These are phyloP conservation scores for Ogataea wickerhamii DNA, from an alignment of 805 yeast species.

Conservation along the genomic window DNA sequence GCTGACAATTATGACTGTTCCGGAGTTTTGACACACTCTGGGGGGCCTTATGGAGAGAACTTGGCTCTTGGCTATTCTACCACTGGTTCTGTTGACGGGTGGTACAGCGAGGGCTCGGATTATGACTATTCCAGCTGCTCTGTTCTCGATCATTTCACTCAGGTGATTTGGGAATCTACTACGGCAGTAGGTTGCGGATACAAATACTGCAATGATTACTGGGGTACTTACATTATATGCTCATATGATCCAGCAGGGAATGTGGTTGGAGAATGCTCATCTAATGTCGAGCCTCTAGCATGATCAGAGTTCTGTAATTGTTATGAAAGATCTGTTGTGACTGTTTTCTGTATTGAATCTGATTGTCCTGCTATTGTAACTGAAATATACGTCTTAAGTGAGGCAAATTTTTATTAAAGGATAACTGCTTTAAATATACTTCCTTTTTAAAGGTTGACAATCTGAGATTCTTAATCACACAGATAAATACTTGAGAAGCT, in stretches of 20 bases:
- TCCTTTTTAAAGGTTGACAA: too few relatives aligned
- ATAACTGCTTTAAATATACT: too few relatives aligned
- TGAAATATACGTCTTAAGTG: too few relatives aligned
- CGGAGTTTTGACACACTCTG: slow-evolving; percentile 60
- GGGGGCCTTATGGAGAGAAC: slow-evolving; percentile 72
- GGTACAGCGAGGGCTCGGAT: slow-evolving; percentile 63
- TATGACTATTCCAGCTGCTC: slow-evolving; percentile 57
- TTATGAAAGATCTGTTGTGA: too few relatives aligned
- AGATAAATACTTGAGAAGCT: too few relatives aligned
- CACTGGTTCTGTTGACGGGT: slow-evolving; percentile 57
- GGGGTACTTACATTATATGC: slow-evolving; percentile 67
- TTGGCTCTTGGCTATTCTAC: slow-evolving; percentile 65
- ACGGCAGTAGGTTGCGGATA: slow-evolving; percentile 65
- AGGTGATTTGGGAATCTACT: slow-evolving; percentile 64
- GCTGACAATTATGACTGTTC: slow-evolving; percentile 56
- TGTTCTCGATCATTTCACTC: slow-evolving; percentile 65
- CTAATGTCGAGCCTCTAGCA: slow-evolving; percentile 32
- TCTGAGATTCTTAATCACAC: too few relatives aligned
- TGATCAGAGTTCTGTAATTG: too few relatives aligned
- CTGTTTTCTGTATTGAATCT: too few relatives aligned
- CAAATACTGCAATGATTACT: slow-evolving; percentile 42
- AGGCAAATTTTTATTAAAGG: too few relatives aligned
- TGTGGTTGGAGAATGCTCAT: slow-evolving; percentile 42
- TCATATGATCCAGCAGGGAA: slow-evolving; percentile 81
- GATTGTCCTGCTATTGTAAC: too few relatives aligned